These are phyloP conservation scores for Cladosporium cucumerinum DNA, from an alignment of 2,329 filamentous ascomycete genomes.

Conservation along the genomic window DNA sequence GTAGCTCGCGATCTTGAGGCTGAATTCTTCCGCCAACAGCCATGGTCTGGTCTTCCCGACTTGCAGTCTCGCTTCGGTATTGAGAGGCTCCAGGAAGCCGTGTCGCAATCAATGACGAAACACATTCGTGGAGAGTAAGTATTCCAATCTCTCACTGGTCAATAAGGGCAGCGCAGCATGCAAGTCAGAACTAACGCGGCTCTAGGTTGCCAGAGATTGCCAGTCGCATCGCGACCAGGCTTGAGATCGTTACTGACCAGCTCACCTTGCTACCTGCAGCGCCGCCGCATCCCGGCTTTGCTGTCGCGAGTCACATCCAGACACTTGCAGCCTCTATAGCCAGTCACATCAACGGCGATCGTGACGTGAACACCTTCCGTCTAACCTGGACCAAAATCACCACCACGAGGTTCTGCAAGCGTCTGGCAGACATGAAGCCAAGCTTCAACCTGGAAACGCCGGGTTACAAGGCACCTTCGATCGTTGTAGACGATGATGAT, in stretches of 20 bases:
- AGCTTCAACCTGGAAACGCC: constrained; percentile 26
- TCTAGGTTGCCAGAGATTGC: constrained; percentile 40
- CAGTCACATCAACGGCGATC: constrained; percentile 52
- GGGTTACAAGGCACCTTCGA: constrained; percentile 20
- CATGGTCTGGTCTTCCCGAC: constrained; percentile 47
- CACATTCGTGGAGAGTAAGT: constrained; percentile 40
- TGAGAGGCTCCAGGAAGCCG: constrained; percentile 44
- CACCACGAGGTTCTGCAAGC: constrained; percentile 50
- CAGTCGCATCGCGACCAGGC: constrained; percentile 44
- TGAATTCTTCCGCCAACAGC: constrained; percentile 47
- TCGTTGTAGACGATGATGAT: constrained; percentile 21
- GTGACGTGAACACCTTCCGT: constrained; percentile 39
- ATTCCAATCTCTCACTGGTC: background rate
- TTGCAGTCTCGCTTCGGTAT: constrained; percentile 53
- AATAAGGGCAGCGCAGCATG: background rate
- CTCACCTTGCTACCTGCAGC: constrained; percentile 63
- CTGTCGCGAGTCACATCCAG: constrained; percentile 59
- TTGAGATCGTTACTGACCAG: constrained; percentile 52
- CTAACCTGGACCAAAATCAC: constrained; percentile 46
- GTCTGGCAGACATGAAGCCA: constrained; percentile 32
- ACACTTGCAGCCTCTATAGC: constrained; percentile 56
- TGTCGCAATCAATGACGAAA: constrained; percentile 49
- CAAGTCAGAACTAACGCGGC: background rate
- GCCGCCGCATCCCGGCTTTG: constrained; percentile 59
- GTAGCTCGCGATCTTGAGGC: constrained; percentile 50